Evolutionary conservation across 192 early-diverging fungal genomes (phyloP), one percentile per base, ranked within the genome.

Genomic region (Backusella tuberculispora): DNA sequence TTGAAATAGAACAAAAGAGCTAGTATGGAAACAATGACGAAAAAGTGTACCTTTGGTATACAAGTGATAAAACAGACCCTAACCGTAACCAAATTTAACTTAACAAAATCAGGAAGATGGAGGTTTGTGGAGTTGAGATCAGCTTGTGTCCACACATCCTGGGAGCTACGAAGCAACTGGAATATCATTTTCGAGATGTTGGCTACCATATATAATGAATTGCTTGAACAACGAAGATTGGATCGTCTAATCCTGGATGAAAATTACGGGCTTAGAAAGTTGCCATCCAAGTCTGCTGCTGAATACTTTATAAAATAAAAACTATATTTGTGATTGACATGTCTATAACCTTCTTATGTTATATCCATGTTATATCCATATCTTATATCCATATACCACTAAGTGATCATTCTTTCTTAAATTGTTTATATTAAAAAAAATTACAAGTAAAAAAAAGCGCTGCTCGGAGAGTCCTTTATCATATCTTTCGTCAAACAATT

Each of bases 181-280:
- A 66, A 66, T 66, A 8, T 43, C 41, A 37, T 66, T 38, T 44
- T 66, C 65, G 65, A 66, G 65, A 66, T 66, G 65, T 66, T 66
- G 19, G 65, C 65, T 43, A 66, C 65, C 1, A 66, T 66, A 66
- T 66, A 42, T 38, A 37, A 66, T 38, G 41, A 66, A 15, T 66
- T 66, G 41, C 65, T 66, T 66, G 40, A 66, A 43, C 34, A 64
- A 64, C 63, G 34, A 64, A 12, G 14, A 64, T n/a, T 38, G 63
- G 63, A 64, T 64, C 13, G 34, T 64, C 34, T 64, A 64, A 40
- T 64, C 63, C 63, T 40, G 63, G 63, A 64, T 64, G 63, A 64
- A 64, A 64, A 64, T 15, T 64, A 4, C 17, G 15, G 63, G 17
- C 14, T 38, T 64, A 21, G n/a, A 53, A 46, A 21, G 48, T 53